Base-by-base conservation (phyloP, 148 eudicot genomes). In the Nepenthes gracilis region DNA sequence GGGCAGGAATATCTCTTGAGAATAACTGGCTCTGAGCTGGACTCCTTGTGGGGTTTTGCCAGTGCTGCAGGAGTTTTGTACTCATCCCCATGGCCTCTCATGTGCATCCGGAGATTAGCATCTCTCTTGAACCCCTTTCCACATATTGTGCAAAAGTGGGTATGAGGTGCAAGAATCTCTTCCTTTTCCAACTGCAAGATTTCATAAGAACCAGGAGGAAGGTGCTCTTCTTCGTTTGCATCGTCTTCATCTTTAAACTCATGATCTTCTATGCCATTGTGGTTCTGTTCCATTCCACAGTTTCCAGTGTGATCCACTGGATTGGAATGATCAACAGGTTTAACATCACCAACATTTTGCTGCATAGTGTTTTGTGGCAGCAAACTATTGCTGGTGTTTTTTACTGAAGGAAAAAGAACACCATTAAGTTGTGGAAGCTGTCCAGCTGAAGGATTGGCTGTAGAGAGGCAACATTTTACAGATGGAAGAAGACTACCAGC, bases 401-500 rank as follows among this genome's bases (percentile, higher is more conserved):
- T 47, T 12, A 71, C 70, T 0, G 85, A 61, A 43, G 78, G 75
- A 36, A 67, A 67, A 45, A 67, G 40, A 12, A 54, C 59, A 23
- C 72, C 69, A 62, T 71, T 68, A 36, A 82, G 73, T 68, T 76
- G 88, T 36, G 74, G 73, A 32, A 67, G 67, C 54, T 70, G 71
- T 63, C 36, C 34, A 13, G 62, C 63, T 9, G 82, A 70, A 52
- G 82, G 73, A 65, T 62, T 80, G 7, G 56, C 58, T 2, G 83
- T 43, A 60, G 74, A 61, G 47, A 84, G 78, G 64, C 70, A 66
- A 55, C 83, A 72, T 66, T 80, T 85, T 66, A 81, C 79, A 13
- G 98, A 81, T 34, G 98, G 98, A 56, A 92, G 86, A 70, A 92
- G 96, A 74, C 86, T 88, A 36, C 98, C 96, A 57, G 98, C 98